Evolutionary conservation across 495 filamentous ascomycete genomes (phyloP), one percentile per base, ranked within the genome.

Genomic region (Zalerion maritima): DNA sequence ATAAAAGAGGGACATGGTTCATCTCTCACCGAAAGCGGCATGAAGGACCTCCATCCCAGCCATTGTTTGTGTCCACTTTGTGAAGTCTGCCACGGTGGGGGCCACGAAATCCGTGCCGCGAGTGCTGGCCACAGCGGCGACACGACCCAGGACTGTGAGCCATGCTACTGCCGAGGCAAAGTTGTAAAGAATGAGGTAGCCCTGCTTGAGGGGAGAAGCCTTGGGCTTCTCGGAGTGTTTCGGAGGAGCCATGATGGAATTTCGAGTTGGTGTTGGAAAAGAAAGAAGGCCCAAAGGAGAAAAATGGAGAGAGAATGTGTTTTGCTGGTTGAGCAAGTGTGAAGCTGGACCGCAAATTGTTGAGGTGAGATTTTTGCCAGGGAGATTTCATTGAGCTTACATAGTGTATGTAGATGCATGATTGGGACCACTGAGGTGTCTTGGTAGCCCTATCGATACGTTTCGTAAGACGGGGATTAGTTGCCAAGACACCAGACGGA

Each of bases 181-280:
- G 52, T 94, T 97, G 70, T 94, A 97, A 46, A 69, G 49, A 49
- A 79, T 65, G 22, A 94, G 71, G 58, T 92, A 92, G 42, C 49
- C 57, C 28, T 55, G 68, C 37, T 60, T 66, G 41, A 47, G 34
- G 17, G 46, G 40, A 27, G 51, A 55, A n/a, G 8, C 11, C 21
- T 23, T 23, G n/a, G 43, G 26, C 29, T 41, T 48, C 33, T 34
- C 41, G 16, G 26, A 28, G 21, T 43, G 41, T 24, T 47, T 47
- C 27, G 32, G 10, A n/a, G 19, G 32, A 11, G 35, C 44, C 34
- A n/a, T n/a, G n/a, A n/a, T n/a, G 43, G 34, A 38, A 47, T 47
- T 20, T 23, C 39, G 19, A 8, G 18, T 28, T 21, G n/a, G 21
- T 31, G 8, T 21, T 3, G 22, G 23, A 17, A 22, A 11, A 33